Percentiles rank a stretch among this genome's conserved stretches.
These are phyloP conservation scores for Saksenaea oblongispora DNA, from an alignment of 371 early-diverging fungal species.

Conservation along the genomic window DNA sequence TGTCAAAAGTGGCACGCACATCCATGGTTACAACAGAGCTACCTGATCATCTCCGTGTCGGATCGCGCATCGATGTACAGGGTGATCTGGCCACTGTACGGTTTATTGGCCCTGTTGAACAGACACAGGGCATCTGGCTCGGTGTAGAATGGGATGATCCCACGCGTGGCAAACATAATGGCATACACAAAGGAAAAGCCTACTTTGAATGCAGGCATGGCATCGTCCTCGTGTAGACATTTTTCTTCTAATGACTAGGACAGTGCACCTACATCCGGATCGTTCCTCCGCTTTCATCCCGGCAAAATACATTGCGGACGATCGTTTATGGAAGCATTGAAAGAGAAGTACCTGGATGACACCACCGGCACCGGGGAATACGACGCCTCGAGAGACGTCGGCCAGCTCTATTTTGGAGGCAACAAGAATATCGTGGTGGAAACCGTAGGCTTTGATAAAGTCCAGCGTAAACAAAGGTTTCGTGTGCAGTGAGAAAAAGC, in stretches of 20 bases:
- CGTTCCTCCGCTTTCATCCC: conserved; percentile 71
- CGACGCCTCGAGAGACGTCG: conserved; percentile 24
- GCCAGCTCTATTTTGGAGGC: conserved; percentile 46
- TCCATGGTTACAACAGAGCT: not conserved
- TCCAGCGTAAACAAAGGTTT: conserved; percentile 59
- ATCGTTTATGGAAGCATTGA: conserved; percentile 56
- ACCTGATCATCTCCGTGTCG: conserved; percentile 13
- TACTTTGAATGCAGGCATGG: conserved; percentile 74
- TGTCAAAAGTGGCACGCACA: not conserved
- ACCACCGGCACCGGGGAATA: conserved; percentile 14
- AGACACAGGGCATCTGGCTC: conserved; percentile 73
- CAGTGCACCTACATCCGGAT: conserved; percentile 57
- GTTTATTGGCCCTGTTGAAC: conserved; percentile 64
- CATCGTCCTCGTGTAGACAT: not conserved
- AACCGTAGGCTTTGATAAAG: conserved; percentile 79
- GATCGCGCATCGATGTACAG: conserved; percentile 44
- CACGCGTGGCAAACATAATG: conserved; percentile 82
- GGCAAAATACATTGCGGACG: conserved; percentile 54
- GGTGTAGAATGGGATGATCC: conserved; percentile 90
- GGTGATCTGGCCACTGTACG: conserved; percentile 63
- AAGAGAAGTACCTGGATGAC: conserved; percentile 52
- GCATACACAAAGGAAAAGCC: conserved; percentile 56
- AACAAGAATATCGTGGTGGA: conserved; percentile 67
- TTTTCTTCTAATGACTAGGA: not conserved
- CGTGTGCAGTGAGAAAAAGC: too few species aligned